phyloP scores from a whole-genome alignment of 2,329 filamentous ascomycete species.

The Calonectria naviculata region DNA sequence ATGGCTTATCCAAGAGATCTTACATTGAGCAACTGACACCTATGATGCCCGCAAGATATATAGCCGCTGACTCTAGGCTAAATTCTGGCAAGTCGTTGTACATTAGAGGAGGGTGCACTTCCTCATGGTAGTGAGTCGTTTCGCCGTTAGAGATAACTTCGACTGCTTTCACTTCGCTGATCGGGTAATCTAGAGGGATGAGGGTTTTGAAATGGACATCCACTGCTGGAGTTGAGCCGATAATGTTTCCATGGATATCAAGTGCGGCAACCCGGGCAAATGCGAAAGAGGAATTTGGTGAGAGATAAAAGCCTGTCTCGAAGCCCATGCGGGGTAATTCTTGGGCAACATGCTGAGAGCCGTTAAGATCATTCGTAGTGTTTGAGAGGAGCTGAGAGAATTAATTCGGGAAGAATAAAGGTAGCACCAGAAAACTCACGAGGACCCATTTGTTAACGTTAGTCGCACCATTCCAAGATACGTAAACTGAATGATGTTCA shows the following conservation, averaged over 20 bases:
- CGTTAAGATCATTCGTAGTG: not conserved
- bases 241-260: not conserved
- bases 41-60: not conserved
- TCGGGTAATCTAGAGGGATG: not conserved
- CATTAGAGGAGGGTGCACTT: not conserved
- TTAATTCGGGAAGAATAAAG: not conserved
- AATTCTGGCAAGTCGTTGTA: not conserved
- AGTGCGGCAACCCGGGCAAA: conserved; percentile 2
- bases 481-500: not conserved
- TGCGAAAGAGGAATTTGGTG: not conserved
- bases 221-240: conserved; percentile 3
- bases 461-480: conserved; percentile 5
- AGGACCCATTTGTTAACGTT: not conserved
- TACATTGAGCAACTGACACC: not conserved
- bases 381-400: not conserved
- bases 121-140: not conserved
- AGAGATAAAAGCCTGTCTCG: not conserved
- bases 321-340: not conserved
- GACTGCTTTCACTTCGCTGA: not conserved
- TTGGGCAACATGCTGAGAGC: not conserved
- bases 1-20: not conserved
- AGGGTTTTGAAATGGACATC: not conserved
- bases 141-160: not conserved
- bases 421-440: not conserved
- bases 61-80: not conserved